Percentiles rank a stretch among this genome's conserved stretches.
phyloP scores from a whole-genome alignment of 176 grass and related monocot species.

The Ensete ventricosum region DNA sequence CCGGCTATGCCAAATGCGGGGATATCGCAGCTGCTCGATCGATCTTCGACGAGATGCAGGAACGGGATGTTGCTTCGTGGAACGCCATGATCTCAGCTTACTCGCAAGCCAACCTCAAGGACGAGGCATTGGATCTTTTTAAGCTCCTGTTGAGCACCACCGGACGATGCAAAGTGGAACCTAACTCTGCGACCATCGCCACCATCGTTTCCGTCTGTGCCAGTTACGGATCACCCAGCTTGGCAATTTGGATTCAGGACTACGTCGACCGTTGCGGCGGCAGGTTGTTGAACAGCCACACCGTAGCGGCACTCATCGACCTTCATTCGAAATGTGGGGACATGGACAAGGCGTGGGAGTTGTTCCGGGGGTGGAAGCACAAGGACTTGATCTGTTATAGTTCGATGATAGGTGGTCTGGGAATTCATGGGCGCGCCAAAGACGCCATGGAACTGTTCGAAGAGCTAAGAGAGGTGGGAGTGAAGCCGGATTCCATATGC shows the following conservation, averaged over 20 bases:
- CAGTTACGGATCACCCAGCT: constrained; percentile 18
- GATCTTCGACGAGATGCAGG: constrained; percentile 28
- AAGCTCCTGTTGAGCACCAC: constrained; percentile 25
- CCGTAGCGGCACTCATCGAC: constrained; percentile 30
- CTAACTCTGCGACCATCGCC: constrained; percentile 30
- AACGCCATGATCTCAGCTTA: constrained; percentile 41
- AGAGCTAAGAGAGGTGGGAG: neutral
- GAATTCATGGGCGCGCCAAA: constrained; percentile 31
- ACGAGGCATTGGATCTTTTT: constrained; percentile 30
- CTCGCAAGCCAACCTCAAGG: constrained; percentile 13
- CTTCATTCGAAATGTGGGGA: constrained; percentile 39
- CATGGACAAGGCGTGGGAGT: constrained; percentile 24
- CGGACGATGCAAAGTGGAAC: constrained; percentile 14
- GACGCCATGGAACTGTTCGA: constrained; percentile 31
- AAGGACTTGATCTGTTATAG: constrained; percentile 38
- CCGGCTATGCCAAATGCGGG: constrained; percentile 24
- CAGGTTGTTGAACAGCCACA: constrained; percentile 33
- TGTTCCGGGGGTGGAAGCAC: constrained; percentile 32
- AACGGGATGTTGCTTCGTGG: constrained; percentile 35
- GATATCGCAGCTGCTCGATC: constrained; percentile 22
- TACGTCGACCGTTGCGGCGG: constrained; percentile 8
- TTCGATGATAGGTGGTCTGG: constrained; percentile 37
- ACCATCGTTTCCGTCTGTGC: constrained; percentile 28
- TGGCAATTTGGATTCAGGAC: constrained; percentile 29
- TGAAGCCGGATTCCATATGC: constrained; percentile 33